Base-by-base conservation (phyloP, 441 rosid species). In the Corymbia calophylla region DNA sequence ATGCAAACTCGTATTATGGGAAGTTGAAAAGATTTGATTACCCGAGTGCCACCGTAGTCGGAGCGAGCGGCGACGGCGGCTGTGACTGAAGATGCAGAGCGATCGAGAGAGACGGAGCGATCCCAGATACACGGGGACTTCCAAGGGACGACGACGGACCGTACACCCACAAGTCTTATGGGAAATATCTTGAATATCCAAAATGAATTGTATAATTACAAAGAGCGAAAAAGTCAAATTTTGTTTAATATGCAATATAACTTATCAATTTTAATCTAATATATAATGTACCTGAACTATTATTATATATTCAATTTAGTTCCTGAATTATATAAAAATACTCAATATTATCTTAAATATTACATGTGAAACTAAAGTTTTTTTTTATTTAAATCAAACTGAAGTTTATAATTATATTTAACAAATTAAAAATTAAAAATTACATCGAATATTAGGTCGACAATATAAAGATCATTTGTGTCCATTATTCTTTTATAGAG, bases 221-320 rank as follows among this genome's bases (percentile, higher is more conserved):
- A 23, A 23, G 23, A 14, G 14, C 6, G n/a, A 58, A 58, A 2
- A 58, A 25, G 64, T 25, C 0, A 58, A 58, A 25, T 58, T 58
- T 58, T 27, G 6, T 5, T 23, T 3, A 25, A 58, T 0, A 10
- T 58, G 3, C 25, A 58, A 29, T 0, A 3, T 58, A 29, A 10
- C 25, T 58, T 1, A 23, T 58, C 3, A 58, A 58, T 2, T 58
- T 58, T 58, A 58, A 25, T 25, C 0, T 0, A 0, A 25, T 58
- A 0, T 58, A 1, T 1, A 58, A 25, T 58, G 6, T 58, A 58
- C 1, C 0, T 0, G 0, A 58, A 10, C 1, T 58, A 23, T 25
- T 25, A 23, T 6, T 58, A 25, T 11, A 25, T 25, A 1, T 58
- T 58, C 3, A 58, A 58, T 58, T 58, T 58, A 58, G 17, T 25